Percentiles rank a stretch among this genome's conserved stretches.
phyloP scores from a whole-genome alignment of 768 basidiomycete genomes.

The Panus rudis region DNA sequence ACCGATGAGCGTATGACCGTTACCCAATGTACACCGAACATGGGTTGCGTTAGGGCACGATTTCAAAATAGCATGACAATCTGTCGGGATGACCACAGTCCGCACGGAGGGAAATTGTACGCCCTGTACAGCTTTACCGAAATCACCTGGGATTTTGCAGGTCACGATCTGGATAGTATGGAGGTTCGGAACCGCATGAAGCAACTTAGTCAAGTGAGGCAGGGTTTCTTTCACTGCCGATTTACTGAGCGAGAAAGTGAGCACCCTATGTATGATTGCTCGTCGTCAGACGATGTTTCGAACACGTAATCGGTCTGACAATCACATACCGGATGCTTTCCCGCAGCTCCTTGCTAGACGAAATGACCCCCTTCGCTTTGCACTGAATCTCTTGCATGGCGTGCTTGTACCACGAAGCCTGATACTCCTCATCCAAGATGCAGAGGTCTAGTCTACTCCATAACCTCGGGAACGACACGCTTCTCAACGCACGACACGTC shows the following conservation, averaged over 20 bases:
- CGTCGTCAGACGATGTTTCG: background rate
- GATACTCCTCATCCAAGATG: background rate
- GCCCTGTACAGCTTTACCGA: background rate
- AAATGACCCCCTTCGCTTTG: conserved; percentile 1
- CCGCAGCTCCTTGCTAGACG: background rate
- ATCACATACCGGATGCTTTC: background rate
- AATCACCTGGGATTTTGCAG: conserved; percentile 3
- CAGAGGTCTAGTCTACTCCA: conserved; percentile 3
- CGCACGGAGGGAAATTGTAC: conserved; percentile 2
- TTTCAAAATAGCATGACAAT: background rate
- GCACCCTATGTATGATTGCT: conserved; percentile 1
- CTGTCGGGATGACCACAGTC: background rate
- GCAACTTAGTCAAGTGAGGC: background rate
- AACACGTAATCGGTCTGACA: background rate
- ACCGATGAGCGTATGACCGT: conserved; percentile 1
- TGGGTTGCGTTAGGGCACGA: conserved; percentile 4
- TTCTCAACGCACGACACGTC: conserved; percentile 1
- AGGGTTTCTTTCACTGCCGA: background rate
- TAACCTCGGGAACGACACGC: background rate
- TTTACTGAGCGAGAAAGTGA: conserved; percentile 1
- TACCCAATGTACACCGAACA: conserved; percentile 2
- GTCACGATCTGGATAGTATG: background rate
- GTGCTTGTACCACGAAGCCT: conserved; percentile 5
- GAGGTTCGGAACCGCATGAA: background rate
- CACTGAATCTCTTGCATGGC: conserved; percentile 2